Evolutionary conservation across 805 yeast genomes (phyloP).

Genomic region (Wickerhamomyces canadensis): DNA sequence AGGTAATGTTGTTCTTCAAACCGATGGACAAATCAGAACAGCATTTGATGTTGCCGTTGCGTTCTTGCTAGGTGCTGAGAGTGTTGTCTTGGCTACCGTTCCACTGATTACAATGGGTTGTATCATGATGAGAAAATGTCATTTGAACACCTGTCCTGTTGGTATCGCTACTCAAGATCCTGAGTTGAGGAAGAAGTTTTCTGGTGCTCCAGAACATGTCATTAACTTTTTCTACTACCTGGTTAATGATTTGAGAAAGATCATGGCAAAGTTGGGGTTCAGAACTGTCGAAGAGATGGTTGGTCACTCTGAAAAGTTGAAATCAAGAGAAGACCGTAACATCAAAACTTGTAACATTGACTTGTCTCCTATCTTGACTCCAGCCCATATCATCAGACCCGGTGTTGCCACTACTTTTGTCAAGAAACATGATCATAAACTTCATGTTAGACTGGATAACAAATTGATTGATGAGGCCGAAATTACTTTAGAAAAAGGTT

Average conservation of each 20-base stretch:
- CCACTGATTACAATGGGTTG: constrained; percentile 98
- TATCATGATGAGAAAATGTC: constrained; percentile 94
- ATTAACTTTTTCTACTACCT: constrained; percentile 95
- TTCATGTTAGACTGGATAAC: constrained; percentile 91
- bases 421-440: constrained; percentile 88
- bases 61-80: constrained; percentile 94
- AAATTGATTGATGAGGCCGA: constrained; percentile 95
- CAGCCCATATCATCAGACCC: constrained; percentile 93
- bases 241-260: constrained; percentile 83
- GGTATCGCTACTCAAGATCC: constrained; percentile 99
- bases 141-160: constrained; percentile 91
- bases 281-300: constrained; percentile 97
- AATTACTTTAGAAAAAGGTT: constrained; percentile 90
- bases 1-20: constrained; percentile 92
- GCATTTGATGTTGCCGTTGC: constrained; percentile 98
- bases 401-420: constrained; percentile 93
- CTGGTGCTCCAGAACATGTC: constrained; percentile 97
- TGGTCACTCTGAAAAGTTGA: constrained; percentile 90
- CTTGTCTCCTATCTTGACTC: constrained; percentile 88
- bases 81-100: constrained; percentile 97
- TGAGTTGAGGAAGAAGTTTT: constrained; percentile 81
- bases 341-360: constrained; percentile 90
- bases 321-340: constrained; percentile 80
- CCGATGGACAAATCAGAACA: constrained; percentile 97
- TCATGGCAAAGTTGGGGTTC: constrained; percentile 94